phyloP scores from a whole-genome alignment of 2,329 filamentous ascomycete genomes.

The Xylaria sp. region DNA sequence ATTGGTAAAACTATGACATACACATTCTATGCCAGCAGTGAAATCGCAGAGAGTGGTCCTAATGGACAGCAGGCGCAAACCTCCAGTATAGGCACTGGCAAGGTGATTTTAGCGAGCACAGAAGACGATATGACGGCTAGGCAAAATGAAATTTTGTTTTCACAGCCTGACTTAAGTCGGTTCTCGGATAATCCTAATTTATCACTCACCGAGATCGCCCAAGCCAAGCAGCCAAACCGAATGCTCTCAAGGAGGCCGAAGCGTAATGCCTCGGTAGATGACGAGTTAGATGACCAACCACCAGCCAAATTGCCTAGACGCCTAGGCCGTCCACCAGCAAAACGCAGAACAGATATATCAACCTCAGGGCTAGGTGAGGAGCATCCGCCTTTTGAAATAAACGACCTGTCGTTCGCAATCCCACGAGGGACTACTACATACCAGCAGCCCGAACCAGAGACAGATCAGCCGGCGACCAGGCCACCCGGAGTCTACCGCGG shows the following conservation, averaged over 20 bases:
- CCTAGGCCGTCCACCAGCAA: constrained; percentile 10
- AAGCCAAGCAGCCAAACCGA: background rate
- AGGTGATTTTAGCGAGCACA: background rate
- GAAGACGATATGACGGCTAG: background rate
- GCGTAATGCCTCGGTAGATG: constrained; percentile 11
- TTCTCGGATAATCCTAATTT: constrained; percentile 21
- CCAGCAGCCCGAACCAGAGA: background rate
- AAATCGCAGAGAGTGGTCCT: constrained; percentile 1
- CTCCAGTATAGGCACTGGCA: background rate
- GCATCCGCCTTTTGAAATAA: background rate
- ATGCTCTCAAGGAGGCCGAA: constrained; percentile 19
- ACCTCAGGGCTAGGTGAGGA: background rate
- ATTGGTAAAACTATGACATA: constrained; percentile 50
- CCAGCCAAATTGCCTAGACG: constrained; percentile 1
- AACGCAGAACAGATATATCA: background rate
- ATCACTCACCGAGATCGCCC: constrained; percentile 29
- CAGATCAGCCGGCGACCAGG: constrained; percentile 9
- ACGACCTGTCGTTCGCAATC: background rate
- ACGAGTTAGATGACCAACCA: constrained; percentile 15
- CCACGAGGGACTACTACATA: background rate
- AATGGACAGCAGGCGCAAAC: constrained; percentile 12
- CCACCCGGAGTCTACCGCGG: constrained; percentile 38
- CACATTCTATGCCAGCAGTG: constrained; percentile 43
- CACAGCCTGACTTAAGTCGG: constrained; percentile 25
- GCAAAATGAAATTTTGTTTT: constrained; percentile 24